phyloP scores from a whole-genome alignment of 768 basidiomycete species.

The Sutorius australiensis region DNA sequence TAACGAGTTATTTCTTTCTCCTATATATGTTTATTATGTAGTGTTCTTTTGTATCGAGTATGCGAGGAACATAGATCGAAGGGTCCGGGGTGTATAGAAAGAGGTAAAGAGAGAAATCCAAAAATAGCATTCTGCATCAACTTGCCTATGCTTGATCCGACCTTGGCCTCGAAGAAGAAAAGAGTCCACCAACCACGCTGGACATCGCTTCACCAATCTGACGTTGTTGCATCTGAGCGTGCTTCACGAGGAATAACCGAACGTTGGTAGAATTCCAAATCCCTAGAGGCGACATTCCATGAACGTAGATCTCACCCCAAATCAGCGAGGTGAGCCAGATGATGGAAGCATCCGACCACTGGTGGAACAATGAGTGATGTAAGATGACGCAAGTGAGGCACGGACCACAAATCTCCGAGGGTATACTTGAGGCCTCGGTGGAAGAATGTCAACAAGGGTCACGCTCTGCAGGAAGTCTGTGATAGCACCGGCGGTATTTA shows the following conservation, averaged over 20 bases:
- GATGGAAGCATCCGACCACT: constrained; percentile 93
- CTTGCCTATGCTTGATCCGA: constrained; percentile 24
- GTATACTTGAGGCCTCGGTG: constrained; percentile 57
- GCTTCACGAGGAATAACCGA: constrained; percentile 87
- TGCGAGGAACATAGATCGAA: neutral
- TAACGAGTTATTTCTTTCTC: neutral
- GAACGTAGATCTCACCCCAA: constrained; percentile 95
- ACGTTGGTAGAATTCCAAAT: constrained; percentile 92
- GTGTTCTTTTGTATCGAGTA: neutral
- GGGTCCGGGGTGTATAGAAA: neutral
- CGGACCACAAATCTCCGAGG: constrained; percentile 77
- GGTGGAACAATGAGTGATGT: constrained; percentile 1
- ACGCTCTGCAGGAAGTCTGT: constrained; percentile 71
- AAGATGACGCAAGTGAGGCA: constrained; percentile 2
- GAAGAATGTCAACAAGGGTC: constrained; percentile 68
- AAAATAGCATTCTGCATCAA: neutral
- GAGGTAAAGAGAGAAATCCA: neutral
- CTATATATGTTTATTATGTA: neutral
- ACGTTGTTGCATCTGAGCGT: constrained; percentile 63
- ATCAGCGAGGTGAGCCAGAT: constrained; percentile 91
- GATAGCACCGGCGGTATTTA: constrained; percentile 63
- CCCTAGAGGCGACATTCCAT: constrained; percentile 80
- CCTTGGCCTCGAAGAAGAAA: constrained; percentile 42
- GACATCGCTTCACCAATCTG: constrained; percentile 77
- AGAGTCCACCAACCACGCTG: constrained; percentile 75